Base-by-base conservation (phyloP, 441 rosid species). In the Erysimum cheiri region DNA sequence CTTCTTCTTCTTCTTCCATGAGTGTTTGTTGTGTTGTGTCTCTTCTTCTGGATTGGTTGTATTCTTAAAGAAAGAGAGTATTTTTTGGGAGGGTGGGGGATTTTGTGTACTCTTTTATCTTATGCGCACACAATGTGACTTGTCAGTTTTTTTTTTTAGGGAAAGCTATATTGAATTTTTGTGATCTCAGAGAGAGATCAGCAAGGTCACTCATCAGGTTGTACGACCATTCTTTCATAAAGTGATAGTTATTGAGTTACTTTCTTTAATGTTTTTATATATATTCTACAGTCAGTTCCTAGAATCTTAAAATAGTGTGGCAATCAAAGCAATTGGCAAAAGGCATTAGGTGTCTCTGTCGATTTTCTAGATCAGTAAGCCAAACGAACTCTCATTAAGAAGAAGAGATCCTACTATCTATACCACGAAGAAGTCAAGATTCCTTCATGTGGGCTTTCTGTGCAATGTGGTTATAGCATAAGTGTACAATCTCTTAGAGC, bases 141-240 rank as follows among this genome's bases (percentile, higher is more conserved):
- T 9, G 52, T 57, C 59, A 32, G 31, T n/a, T 22, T 22, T 22
- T 22, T 1, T 44, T 15, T 13, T 62, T 55, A 64, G 74, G 63
- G 29, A 57, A 33, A 69, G 43, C 29, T 40, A 60, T 10, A 63
- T 63, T 69, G 74, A 48, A 69, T 48, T 69, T 69, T 69, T 65
- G 63, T 69, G 66, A 75, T 63, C 78, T 63, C 74, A 54, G 15
- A 55, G 39, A 74, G 70, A 62, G 78, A 61, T 69, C 78, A 63
- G 48, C 40, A 60, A 40, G 77, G 68, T 52, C 58, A 28, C 17
- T 32, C 63, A 48, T 60, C 31, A 60, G 68, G 64, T 68, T 74
- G 74, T 74, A 62, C 47, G 69, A 55, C 74, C 64, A 68, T 74
- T 61, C 65, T 69, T 74, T 68, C 78, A 74, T 74, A 62, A 74